Evolutionary conservation across 1,284 basidiomycete genomes (phyloP).

Genomic region (Pyrrhoderma noxium): DNA sequence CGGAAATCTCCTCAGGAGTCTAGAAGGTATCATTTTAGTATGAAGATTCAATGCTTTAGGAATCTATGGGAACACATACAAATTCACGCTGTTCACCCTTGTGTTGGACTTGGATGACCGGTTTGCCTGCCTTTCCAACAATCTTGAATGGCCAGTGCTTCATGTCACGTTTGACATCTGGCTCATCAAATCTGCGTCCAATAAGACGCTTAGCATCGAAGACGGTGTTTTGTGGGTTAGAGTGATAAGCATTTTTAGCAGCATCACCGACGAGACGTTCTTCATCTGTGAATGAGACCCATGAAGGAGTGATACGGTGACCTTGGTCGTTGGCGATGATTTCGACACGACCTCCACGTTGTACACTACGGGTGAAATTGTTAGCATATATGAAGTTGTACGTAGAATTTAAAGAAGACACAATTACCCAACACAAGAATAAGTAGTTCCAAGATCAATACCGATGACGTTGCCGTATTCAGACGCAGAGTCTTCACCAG

Average conservation of each 20-base stretch:
- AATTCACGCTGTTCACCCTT: slow-evolving; percentile 83
- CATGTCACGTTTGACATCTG: slow-evolving; percentile 72
- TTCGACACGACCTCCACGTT: slow-evolving; percentile 88
- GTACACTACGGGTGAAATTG: slow-evolving; percentile 52
- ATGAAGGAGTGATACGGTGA: slow-evolving; percentile 94
- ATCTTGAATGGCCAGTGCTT: slow-evolving; percentile 89
- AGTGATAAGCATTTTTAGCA: slow-evolving; percentile 74
- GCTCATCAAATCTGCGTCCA: slow-evolving; percentile 78
- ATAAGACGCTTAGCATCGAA: slow-evolving; percentile 98
- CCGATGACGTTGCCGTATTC: slow-evolving; percentile 93
- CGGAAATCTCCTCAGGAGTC: slow-evolving; percentile 85
- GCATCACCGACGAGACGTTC: slow-evolving; percentile 86
- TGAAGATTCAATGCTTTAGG: not conserved
- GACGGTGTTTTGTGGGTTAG: slow-evolving; percentile 90
- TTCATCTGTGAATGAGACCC: slow-evolving; percentile 86
- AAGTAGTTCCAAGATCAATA: slow-evolving; percentile 85
- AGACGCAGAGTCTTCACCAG: slow-evolving; percentile 45
- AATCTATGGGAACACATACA: slow-evolving; percentile 37
- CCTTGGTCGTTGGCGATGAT: slow-evolving; percentile 98
- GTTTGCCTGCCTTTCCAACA: slow-evolving; percentile 77
- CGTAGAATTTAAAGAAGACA: not conserved
- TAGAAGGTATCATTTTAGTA: slow-evolving; percentile 25
- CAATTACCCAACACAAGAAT: slow-evolving; percentile 70
- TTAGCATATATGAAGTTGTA: slow-evolving; percentile 7
- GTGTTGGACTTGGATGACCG: slow-evolving; percentile 80